phyloP scores from a whole-genome alignment of 768 basidiomycete genomes.

The Mycena albidolilacea region DNA sequence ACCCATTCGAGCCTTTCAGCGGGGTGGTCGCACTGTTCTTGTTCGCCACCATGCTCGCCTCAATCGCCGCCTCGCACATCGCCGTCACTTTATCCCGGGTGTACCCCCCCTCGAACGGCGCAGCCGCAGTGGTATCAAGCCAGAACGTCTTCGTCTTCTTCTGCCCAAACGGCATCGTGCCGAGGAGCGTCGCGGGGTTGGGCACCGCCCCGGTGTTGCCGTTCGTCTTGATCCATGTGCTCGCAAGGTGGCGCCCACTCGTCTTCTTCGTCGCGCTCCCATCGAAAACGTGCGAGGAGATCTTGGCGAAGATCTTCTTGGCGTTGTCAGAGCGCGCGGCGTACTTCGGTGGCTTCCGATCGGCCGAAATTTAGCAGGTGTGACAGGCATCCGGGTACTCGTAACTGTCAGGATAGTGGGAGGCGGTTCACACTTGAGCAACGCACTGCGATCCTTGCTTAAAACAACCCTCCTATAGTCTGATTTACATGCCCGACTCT shows the following conservation, averaged over 20 bases:
- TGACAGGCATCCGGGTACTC: too few species aligned
- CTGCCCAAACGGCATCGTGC: constrained; percentile 14
- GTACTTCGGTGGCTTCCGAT: constrained; percentile 20
- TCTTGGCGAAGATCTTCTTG: constrained; percentile 21
- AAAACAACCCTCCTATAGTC: constrained; percentile 9
- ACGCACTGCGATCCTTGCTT: constrained; percentile 16
- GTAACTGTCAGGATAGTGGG: background rate
- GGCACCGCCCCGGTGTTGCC: constrained; percentile 8
- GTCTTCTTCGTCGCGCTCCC: constrained; percentile 12
- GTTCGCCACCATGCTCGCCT: constrained; percentile 25
- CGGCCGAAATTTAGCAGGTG: constrained; percentile 8
- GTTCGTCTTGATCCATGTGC: constrained; percentile 19
- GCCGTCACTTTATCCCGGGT: constrained; percentile 10
- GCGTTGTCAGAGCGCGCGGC: constrained; percentile 14
- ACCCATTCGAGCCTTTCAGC: constrained; percentile 19
- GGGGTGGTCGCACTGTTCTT: constrained; percentile 20
- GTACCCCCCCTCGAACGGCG: constrained; percentile 22
- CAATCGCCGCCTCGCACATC: constrained; percentile 27
- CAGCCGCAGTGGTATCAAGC: constrained; percentile 6
- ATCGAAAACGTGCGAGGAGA: constrained; percentile 18
- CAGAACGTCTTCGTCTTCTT: constrained; percentile 10
- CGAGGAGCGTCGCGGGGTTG: constrained; percentile 22
- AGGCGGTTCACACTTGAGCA: constrained; percentile 1
- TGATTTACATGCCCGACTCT: constrained; percentile 18
- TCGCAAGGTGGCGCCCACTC: constrained; percentile 5